Base-by-base conservation (phyloP, 2,329 filamentous ascomycete genomes). In the Onygenales sp. region DNA sequence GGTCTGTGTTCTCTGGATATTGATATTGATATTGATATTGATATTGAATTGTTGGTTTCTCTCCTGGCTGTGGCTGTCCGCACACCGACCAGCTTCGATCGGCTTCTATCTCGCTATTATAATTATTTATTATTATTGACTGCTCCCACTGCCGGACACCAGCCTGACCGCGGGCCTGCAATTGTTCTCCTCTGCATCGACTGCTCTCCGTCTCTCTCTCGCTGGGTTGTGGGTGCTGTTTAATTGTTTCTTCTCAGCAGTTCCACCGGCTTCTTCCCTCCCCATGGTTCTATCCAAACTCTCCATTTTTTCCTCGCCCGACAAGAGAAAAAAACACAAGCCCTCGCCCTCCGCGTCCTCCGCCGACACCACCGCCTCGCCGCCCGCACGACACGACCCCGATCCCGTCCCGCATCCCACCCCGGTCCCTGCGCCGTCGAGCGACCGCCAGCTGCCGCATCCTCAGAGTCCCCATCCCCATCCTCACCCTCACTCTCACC, bases 211-310 rank as follows among this genome's bases (percentile, higher is more conserved):
- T 47, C 14, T 8, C 21, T 21, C 21, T 31, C 14, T 43, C 17
- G 17, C 17, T 17, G 17, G 36, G 31, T 36, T 6, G 31, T 31
- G 31, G 17, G 6, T 17, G 17, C 17, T 17, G 17, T 47, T 27
- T 11, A 10, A 21, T 11, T 17, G 11, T 33, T 33, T 52, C 14
- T 39, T 13, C 37, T 6, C 37, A 40, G 11, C 37, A 40, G 11
- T 5, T 36, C 45, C 48, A 42, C 43, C 51, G 32, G 52, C 52
- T 48, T 17, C 43, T 39, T 36, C 13, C 17, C 17, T 43, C 34
- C 54, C 55, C 58, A 69, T 70, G 65, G 67, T 66, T 58, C 65
- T 69, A 62, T 63, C 61, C 62, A 68, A 62, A 59, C 60, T 72
- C 63, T 65, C 71, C 64, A 27, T 27, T 27, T 27, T 27, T 27